Evolutionary conservation across 495 filamentous ascomycete species (phyloP), one percentile per base, ranked within the genome.

Genomic region (Aspergillus cristatus): DNA sequence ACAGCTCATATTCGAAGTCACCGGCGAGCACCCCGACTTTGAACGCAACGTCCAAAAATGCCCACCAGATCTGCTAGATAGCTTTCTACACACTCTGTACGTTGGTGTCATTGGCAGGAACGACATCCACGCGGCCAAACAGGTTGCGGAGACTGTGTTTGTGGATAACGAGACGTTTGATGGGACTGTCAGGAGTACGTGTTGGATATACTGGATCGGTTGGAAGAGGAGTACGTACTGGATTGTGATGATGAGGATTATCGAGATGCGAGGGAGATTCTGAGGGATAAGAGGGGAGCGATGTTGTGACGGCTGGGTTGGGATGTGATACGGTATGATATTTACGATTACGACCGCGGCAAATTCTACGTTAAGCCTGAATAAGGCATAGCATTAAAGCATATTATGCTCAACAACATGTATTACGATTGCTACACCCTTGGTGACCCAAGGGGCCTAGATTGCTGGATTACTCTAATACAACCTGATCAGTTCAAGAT

Each of bases 171-270:
- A 52, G 39, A 52, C 52, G 2, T 38, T 50, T 2, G 46, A 48
- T 52, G 46, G 52, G 48, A 58, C 28, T 58, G 46, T 31, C 51
- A 55, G 38, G 51, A 55, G 11, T 55, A 53, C 31, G 47, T 55
- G 14, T 35, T 58, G 10, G 51, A 58, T 18, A 29, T 58, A 1
- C 25, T 54, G 4, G 51, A 53, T 25, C 30, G n/a, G 7, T 37
- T 45, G 14, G 51, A 53, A 16, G 28, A 42, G 13, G 47, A 53
- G n/a, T 39, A 32, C 6, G 34, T 53, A 18, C 25, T 58, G 5
- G 51, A 53, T 12, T 30, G 45, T 0, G 36, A 42, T 6, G 48
- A 55, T 26, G 26, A 26, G 7, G 41, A 52, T 20, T 55, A 55
- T 30, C 18, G 15, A 14, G 45, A 50, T n/a, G 41, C 33, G 1